A percentile compares a stretch with the other conserved stretches of the same genome.
These are phyloP conservation scores for Cladorrhinum sp. DNA, from an alignment of 2,329 filamentous ascomycete genomes.

Conservation along the genomic window DNA sequence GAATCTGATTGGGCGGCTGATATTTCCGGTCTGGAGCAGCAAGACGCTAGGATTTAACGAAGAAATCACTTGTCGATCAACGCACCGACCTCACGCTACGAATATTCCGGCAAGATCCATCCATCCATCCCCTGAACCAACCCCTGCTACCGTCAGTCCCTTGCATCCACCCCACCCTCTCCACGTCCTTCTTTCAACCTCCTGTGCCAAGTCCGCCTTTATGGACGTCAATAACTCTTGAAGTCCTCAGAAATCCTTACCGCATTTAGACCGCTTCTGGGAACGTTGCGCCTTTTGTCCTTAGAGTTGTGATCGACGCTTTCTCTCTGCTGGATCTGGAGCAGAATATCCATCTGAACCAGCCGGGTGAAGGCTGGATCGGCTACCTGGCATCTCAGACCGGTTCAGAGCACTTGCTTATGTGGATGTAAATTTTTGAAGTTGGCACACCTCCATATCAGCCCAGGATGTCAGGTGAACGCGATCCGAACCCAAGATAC, in stretches of 20 bases:
- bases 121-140: not conserved
- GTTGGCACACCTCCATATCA: not conserved
- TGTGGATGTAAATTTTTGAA: not conserved
- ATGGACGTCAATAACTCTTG: not conserved
- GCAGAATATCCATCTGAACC: too few relatives aligned
- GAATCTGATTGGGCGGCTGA: not conserved
- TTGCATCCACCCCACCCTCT: constrained; percentile 1
- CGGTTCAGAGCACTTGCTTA: too few relatives aligned
- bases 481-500: not conserved
- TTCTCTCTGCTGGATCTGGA: too few relatives aligned
- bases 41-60: not conserved
- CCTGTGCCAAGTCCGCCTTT: constrained; percentile 6
- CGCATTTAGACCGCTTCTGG: too few relatives aligned
- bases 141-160: not conserved
- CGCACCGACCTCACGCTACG: not conserved
- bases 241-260: not conserved
- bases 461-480: not conserved
- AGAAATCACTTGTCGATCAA: not conserved
- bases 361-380: too few relatives aligned
- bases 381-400: too few relatives aligned
- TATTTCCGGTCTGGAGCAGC: not conserved
- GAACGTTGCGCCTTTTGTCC: not conserved
- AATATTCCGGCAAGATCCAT: constrained; percentile 2
- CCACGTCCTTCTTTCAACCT: constrained; percentile 7
- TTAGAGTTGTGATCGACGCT: too few relatives aligned